Conservation (phyloP, 345 rosid species). For the Jatropha curcas region DNA sequence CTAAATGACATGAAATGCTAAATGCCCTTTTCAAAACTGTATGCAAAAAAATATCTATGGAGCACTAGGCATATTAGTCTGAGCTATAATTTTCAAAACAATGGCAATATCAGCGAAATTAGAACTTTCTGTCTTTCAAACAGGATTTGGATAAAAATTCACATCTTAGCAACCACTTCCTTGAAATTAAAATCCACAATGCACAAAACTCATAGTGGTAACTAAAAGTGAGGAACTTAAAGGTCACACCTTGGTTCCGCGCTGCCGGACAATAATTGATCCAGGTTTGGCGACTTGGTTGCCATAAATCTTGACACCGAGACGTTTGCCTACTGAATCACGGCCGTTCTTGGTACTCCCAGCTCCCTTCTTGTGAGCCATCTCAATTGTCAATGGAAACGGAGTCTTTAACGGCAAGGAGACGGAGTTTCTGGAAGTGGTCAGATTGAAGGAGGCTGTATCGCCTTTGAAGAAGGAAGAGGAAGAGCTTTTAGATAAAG, state of each 20-base stretch:
- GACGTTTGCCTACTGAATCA: constrained; percentile 82
- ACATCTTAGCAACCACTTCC: too few species aligned
- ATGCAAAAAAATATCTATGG: too few species aligned
- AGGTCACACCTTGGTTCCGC: constrained; percentile 81
- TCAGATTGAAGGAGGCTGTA: constrained; percentile 9
- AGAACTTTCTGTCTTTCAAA: too few species aligned
- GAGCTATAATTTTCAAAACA: too few species aligned
- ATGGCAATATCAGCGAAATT: too few species aligned
- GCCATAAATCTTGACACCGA: constrained; percentile 91
- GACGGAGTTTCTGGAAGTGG: constrained; percentile 34
- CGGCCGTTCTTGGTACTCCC: constrained; percentile 99
- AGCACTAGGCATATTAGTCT: too few species aligned
- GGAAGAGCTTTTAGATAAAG: constrained; percentile 52
- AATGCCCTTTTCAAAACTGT: too few species aligned
- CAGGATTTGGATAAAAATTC: too few species aligned
- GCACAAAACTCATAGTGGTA: neutral
- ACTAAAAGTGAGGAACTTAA: neutral
- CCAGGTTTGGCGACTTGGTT: constrained; percentile 94
- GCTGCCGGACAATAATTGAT: constrained; percentile 88
- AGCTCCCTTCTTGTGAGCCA: constrained; percentile 97
- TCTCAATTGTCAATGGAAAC: constrained; percentile 63
- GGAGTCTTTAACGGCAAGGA: constrained; percentile 42
- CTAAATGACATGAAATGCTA: too few species aligned
- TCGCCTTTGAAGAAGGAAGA: constrained; percentile 65
- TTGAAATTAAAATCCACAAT: too few species aligned